phyloP scores from a whole-genome alignment of 2,329 filamentous ascomycete genomes.

The Ophiostoma montium region DNA sequence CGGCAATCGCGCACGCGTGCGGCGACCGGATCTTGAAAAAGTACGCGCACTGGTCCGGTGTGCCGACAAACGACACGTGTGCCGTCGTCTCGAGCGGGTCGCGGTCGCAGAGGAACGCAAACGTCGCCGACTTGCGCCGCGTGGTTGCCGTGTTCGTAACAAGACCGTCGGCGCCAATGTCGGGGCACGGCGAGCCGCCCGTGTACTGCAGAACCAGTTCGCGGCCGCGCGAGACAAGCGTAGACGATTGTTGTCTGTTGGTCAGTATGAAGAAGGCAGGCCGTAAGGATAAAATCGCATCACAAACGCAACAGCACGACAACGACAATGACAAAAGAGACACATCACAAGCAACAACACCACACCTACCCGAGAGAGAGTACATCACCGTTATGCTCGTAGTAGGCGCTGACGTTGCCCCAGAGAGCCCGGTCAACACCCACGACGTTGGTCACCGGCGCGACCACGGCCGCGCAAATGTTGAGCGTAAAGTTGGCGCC shows the following conservation, averaged over 20 bases:
- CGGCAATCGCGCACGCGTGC: slow-evolving; percentile 58
- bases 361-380: slow-evolving; percentile 59
- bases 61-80: slow-evolving; percentile 70
- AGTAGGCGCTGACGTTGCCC: slow-evolving; percentile 69
- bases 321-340: neutral
- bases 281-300: too few species aligned
- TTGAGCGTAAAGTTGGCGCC: slow-evolving; percentile 73
- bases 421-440: slow-evolving; percentile 49
- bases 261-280: neutral
- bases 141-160: slow-evolving; percentile 19
- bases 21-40: slow-evolving; percentile 85
- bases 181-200: slow-evolving; percentile 60
- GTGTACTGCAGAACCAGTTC: slow-evolving; percentile 68
- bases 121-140: slow-evolving; percentile 64
- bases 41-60: slow-evolving; percentile 85
- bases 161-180: slow-evolving; percentile 17
- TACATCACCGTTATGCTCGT: slow-evolving; percentile 47
- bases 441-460: slow-evolving; percentile 45
- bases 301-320: neutral
- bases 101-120: slow-evolving; percentile 85
- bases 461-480: slow-evolving; percentile 64
- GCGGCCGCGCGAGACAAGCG: slow-evolving; percentile 47
- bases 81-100: slow-evolving; percentile 58
- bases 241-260: slow-evolving; percentile 38
- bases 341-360: neutral